A percentile compares a stretch with the other conserved stretches of the same genome.
phyloP scores from a whole-genome alignment of 208 protist species.

The Wallacemonas rigidus region DNA sequence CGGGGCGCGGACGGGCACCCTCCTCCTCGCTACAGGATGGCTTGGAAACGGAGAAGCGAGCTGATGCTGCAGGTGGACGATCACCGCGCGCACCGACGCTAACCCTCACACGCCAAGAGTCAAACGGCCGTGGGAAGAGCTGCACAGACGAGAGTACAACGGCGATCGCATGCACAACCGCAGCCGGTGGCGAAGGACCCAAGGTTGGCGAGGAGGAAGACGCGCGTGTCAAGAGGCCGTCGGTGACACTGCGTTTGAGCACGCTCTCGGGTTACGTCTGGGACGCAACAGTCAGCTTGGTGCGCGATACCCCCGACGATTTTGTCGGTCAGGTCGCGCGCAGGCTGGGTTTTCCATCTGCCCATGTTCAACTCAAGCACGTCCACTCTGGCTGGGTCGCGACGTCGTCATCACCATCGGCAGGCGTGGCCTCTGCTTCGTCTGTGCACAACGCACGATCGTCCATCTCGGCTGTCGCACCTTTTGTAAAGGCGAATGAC shows the following conservation, averaged over 20 bases:
- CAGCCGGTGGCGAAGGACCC: too few relatives aligned
- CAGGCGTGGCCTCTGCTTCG: not conserved
- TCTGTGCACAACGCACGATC: not conserved
- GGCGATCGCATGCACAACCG: too few relatives aligned
- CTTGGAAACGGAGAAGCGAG: too few relatives aligned
- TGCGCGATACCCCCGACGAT: not conserved
- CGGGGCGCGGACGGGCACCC: not conserved
- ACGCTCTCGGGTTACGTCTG: slow-evolving; percentile 8
- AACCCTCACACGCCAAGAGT: too few relatives aligned
- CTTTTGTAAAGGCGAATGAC: slow-evolving; percentile 3
- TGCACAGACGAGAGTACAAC: too few relatives aligned
- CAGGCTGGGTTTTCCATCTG: not conserved
- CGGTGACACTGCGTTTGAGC: slow-evolving; percentile 1
- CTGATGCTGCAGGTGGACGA: too few relatives aligned
- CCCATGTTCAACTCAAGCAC: slow-evolving; percentile 13
- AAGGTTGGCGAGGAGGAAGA: too few relatives aligned
- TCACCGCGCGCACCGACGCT: too few relatives aligned
- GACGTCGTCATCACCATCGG: not conserved
- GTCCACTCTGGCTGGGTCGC: not conserved
- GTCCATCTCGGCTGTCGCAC: not conserved
- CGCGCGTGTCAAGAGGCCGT: not conserved
- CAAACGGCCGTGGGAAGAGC: too few relatives aligned
- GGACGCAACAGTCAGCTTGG: not conserved
- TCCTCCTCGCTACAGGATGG: not conserved
- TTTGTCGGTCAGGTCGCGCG: not conserved